Base-by-base conservation (phyloP, 2,329 filamentous ascomycete genomes). In the Fusarium xyrophilum region DNA sequence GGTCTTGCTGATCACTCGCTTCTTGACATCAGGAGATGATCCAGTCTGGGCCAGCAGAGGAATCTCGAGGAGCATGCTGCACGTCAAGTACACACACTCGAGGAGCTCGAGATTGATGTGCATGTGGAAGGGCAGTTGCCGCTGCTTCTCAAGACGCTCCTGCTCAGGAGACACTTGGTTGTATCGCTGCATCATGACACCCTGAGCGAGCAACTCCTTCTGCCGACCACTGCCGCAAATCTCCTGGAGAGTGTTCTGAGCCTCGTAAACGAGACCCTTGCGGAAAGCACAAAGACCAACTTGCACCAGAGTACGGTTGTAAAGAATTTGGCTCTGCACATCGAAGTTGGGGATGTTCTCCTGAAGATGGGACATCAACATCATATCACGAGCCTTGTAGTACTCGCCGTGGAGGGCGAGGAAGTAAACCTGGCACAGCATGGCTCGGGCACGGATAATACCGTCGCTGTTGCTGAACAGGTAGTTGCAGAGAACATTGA, bases 351-450 rank as follows among this genome's bases (percentile, higher is more conserved):
- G 88, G 79, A 99, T 99, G 57, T 92, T 97, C 85, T 99, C 96
- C 78, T 97, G 95, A 78, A 99, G 85, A 84, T 99, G 96, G 21
- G 96, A 99, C 93, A 99, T 99, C 80, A 99, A 89, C 91, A 98
- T 97, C 91, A 99, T 95, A 81, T 99, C 96, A 72, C 96, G 92
- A 76, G 96, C 92, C 82, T 92, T 93, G 87, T 97, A 98, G 86
- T 98, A 99, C 75, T 97, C 91, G 82, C 97, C 94, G 82, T 99
- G 96, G 55, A 99, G 88, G 52, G 96, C 96, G 73, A 97, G 86
- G 89, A 97, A 97, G 85, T 99, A 99, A 68, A 99, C 96, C 82
- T 98, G 93, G 85, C 93, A 97, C 67, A 99, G 87, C 94, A 99
- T 98, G 46, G 96, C 95, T 63, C 96, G 91, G 63, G 95, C 96